A percentile compares a stretch with the other conserved stretches of the same genome.
Evolutionary conservation across 495 filamentous ascomycete genomes (phyloP).

Genomic region (Penicillium samsonianum): DNA sequence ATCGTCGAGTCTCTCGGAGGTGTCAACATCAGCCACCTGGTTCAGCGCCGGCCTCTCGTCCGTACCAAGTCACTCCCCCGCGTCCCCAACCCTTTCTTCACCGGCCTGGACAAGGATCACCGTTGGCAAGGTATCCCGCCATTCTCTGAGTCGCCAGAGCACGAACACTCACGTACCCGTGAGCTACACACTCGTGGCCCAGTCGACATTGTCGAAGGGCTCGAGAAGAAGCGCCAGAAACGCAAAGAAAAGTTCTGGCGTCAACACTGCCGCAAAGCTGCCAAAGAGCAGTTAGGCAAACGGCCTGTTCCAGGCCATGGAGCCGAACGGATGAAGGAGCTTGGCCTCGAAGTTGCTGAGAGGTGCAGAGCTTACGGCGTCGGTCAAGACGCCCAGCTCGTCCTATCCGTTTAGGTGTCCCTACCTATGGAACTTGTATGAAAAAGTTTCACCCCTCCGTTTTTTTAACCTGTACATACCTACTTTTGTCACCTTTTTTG

Average conservation of each 20-base stretch:
- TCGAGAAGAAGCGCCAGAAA: slow-evolving; percentile 89
- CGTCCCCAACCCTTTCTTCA: slow-evolving; percentile 68
- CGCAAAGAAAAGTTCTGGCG: slow-evolving; percentile 87
- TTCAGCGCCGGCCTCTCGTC: slow-evolving; percentile 60
- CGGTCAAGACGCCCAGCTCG: slow-evolving; percentile 65
- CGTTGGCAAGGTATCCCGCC: slow-evolving; percentile 38
- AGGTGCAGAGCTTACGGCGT: slow-evolving; percentile 65
- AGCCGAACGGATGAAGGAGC: slow-evolving; percentile 88
- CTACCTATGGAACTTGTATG: slow-evolving; percentile 16
- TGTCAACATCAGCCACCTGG: slow-evolving; percentile 59
- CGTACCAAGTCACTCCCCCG: slow-evolving; percentile 80
- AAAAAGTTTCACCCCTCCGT: slow-evolving; percentile 22
- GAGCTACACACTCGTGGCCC: slow-evolving; percentile 72
- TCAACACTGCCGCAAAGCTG: slow-evolving; percentile 72
- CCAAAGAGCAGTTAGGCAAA: slow-evolving; percentile 59
- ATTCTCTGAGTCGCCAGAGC: slow-evolving; percentile 37
- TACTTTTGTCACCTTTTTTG: slow-evolving; percentile 25
- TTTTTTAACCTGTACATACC: slow-evolving; percentile 41
- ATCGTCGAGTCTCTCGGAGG: slow-evolving; percentile 31
- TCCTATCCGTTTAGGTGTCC: slow-evolving; percentile 69
- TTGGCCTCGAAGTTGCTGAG: slow-evolving; percentile 83
- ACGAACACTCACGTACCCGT: slow-evolving; percentile 40
- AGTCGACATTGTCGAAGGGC: slow-evolving; percentile 94
- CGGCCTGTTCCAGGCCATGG: slow-evolving; percentile 76
- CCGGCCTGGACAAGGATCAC: slow-evolving; percentile 37